Evolutionary conservation across 2,329 filamentous ascomycete genomes (phyloP), one percentile per base, ranked within the genome.

Genomic region (Diaporthe aspalathi): DNA sequence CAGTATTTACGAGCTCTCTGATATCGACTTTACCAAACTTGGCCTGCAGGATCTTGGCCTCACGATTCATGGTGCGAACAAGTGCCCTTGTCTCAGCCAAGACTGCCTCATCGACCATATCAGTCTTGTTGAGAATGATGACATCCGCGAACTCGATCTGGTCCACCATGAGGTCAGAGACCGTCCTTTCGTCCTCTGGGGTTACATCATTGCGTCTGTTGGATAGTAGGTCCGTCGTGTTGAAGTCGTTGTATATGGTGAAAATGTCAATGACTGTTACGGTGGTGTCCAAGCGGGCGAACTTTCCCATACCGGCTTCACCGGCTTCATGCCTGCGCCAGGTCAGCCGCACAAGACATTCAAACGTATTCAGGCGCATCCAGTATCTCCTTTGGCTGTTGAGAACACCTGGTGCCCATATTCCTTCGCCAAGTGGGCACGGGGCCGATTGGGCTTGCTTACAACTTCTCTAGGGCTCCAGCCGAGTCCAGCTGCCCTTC

Each of bases 111-210:
- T 75, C 24, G 77, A 92, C 89, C 72, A 89, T 87, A 72, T 93
- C 91, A 7, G 88, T 83, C 79, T 94, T 94, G 81, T 94, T 94
- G 24, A 93, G 81, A 4, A 93, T 85, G 17, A 94, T 86, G 8
- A 93, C 91, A 74, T 94, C 91, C 0, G 92, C 91, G 75, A 94
- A 94, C 79, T 94, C 92, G 72, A 94, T 92, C 76, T 94, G 92
- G 75, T 94, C 92, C 0, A 93, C 91, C 86, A 93, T 92, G 0
- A 94, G 84, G 74, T 94, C 91, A 0, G 91, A 93, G 2, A 94
- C 91, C 0, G 91, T 93, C 0, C 92, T 83, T 74, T 94, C 91
- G 72, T 94, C 92, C 74, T 94, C 92, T 0, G 88, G 78, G 6
- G 88, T 83, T 1, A 91, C 88, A 35, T 91, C 89, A 6, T 90